Evolutionary conservation across 371 early-diverging fungal genomes (phyloP), one percentile per base, ranked within the genome.

Genomic region (Nematocida minor): DNA sequence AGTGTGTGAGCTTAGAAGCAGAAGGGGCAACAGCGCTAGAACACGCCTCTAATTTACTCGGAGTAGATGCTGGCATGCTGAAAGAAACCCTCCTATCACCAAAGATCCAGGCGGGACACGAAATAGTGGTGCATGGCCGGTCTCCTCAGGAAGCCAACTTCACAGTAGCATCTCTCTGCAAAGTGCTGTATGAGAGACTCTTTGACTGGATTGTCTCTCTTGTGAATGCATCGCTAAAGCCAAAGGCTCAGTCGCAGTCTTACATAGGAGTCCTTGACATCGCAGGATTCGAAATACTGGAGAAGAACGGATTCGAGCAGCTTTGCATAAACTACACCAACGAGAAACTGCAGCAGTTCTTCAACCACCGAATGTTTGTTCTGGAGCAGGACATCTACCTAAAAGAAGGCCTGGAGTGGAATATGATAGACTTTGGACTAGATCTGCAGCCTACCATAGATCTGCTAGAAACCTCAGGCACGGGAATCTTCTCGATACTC

Each of bases 301-400:
- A 94, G 67, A 85, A 87, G 69, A 99, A 99, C 86, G 90, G 91
- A 80, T 97, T 97, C 87, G 99, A 99, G 84, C 98, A 99, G 83
- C 88, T 99, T 29, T 95, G 94, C 83, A 99, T 99, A 87, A 99
- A 99, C 86, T 97, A 97, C 85, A 96, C 97, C 40, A 99, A 99
- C 85, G 99, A 99, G 84, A 92, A 92, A 79, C 89, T 99, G 14
- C 99, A 99, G 84, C 97, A 99, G 83, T 96, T 96, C 87, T 99
- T 99, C 88, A 99, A 98, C 86, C 97, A 97, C 85, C 93, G 95
- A 83, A 97, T 98, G 98, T 99, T 99, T 87, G 91, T 93, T 42
- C 87, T 95, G 16, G 99, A 99, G 86, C 96, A 99, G 83, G 94
- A 95, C 83, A 94, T 96, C 82, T 99, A 99, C 87, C 86, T 89